Evolutionary conservation across 169 alveolate genomes (phyloP), one percentile per base, ranked within the genome.

Genomic region (Plasmodium sp.): DNA sequence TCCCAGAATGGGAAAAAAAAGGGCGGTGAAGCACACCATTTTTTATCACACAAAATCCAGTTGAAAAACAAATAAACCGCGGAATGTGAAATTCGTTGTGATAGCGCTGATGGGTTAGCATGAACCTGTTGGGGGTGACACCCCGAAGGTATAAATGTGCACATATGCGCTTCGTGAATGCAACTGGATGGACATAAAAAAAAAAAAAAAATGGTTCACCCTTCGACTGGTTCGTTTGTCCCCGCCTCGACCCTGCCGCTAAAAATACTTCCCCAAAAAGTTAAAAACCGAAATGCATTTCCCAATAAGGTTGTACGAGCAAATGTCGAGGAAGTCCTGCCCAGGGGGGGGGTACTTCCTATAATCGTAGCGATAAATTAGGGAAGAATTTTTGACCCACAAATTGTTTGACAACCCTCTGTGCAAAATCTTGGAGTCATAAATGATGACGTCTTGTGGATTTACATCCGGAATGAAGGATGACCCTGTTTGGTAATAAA

Each of bases 311-410:
- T 58, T 86, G 41, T 86, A 86, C 41, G 94, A 86, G 39, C 81
- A 33, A 56, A 86, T 86, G 62, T 86, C 94, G 36, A 86, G 54
- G 67, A 86, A 86, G 58, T 86, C 85, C 81, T 86, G 94, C 12
- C 94, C 94, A n/a, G 94, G 94, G 27, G 94, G 94, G 1, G 94
- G 94, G 34, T 86, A 86, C 56, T 86, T 86, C 33, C 77, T 48
- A 77, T 86, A 86, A 36, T 86, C 94, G 77, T 86, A 86, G 7
- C 94, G 88, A 86, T 86, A 86, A 36, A 86, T 86, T 77, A 86
- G 58, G 67, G 94, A 74, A 5, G 94, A 74, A 56, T 86, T 86
- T 67, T 86, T 86, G 14, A 77, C 41, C 94, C 94, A 86, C 71
- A 86, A 77, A 86, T 86, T 74, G 51, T 86, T 86, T n/a, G 94